Evolutionary conservation across 1,139 yeast genomes (phyloP), one percentile per base, ranked within the genome.

Genomic region (Debaryomyces robertsiae): DNA sequence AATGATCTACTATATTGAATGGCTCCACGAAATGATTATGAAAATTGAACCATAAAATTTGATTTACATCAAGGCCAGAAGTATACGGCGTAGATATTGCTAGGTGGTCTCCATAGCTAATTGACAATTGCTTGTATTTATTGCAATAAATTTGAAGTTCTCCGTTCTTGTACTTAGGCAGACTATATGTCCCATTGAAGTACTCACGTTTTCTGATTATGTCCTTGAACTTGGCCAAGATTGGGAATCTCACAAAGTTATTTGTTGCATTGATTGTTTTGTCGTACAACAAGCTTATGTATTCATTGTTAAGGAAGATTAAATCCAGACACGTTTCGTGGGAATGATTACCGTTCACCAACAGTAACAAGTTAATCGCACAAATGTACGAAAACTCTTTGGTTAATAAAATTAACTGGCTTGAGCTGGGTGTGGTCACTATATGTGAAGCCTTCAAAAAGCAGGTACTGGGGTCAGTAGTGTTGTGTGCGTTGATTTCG

Each of bases 21-120:
- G 61, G 44, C 29, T 67, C 73, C 42, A 63, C 51, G 32, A 58
- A 61, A 45, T 60, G 62, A 45, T 67, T 65, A 30, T 57, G 58
- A 42, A 69, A 70, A 44, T 66, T 66, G 46, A 61, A 71, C 78
- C 78, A 73, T 10, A 71, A 47, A 4, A 67, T 50, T 43, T 72
- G 77, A 45, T 67, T 65, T 9, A 53, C 46, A 27, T 59, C 59
- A 14, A 48, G 50, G 1, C 59, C 55, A 2, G 53, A 50, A 14
- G 49, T 50, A 31, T 48, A 56, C 1, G 77, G 75, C 0, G 76
- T 72, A 0, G 77, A 70, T 4, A 73, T 49, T 1, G 74, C 56
- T 5, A 68, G 30, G 27, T 57, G 44, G 32, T 58, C 58, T 1
- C 70, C 72, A 45, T 50, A 64, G 1, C 68, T 50, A 4, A 68